Base-by-base conservation (phyloP, 1,284 basidiomycete species). In the Trichosporon sp. region DNA sequence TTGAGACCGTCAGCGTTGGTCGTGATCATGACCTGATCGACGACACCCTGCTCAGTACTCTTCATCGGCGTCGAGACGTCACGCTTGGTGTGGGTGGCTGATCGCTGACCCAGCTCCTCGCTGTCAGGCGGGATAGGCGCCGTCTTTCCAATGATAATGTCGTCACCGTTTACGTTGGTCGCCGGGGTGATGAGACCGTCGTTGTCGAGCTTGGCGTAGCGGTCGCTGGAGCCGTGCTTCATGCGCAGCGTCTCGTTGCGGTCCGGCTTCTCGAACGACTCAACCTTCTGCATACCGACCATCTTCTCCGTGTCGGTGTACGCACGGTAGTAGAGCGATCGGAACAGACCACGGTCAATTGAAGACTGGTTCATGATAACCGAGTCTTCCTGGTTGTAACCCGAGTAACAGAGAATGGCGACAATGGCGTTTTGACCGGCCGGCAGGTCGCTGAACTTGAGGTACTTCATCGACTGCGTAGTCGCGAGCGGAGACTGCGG, bases 351-450 rank as follows among this genome's bases (percentile, higher is more conserved):
- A 70, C 97, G 92, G 81, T 99, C 96, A 79, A 99, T 94, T 21
- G 96, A 97, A 76, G 92, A 94, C 85, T 99, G 96, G 84, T 99
- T 99, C 96, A 99, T 98, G 84, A 99, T 99, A 84, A 99, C 96
- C 76, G 97, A 99, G 88, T 99, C 97, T 90, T 99, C 97, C 85
- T 99, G 97, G 85, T 99, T 99, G 86, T 99, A 99, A 40, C 96
- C 96, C 77, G 95, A 98, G 85, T 99, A 99, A 81, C 96, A 98
- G 67, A 99, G 87, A 81, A 99, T 99, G 3, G 97, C 96, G 65
- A 99, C 96, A 75, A 98, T 95, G 64, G 96, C 95, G 81, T 99
- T 99, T 84, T 98, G 95, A 19, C 96, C 97, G 12, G 96, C 96
- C 38, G 96, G 96, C 63, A 99, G 88, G 81, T 99, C 96, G 78